These are phyloP conservation scores for Lanmaoa pseudosensibilis DNA, from an alignment of 768 basidiomycete species.

Conservation along the genomic window DNA sequence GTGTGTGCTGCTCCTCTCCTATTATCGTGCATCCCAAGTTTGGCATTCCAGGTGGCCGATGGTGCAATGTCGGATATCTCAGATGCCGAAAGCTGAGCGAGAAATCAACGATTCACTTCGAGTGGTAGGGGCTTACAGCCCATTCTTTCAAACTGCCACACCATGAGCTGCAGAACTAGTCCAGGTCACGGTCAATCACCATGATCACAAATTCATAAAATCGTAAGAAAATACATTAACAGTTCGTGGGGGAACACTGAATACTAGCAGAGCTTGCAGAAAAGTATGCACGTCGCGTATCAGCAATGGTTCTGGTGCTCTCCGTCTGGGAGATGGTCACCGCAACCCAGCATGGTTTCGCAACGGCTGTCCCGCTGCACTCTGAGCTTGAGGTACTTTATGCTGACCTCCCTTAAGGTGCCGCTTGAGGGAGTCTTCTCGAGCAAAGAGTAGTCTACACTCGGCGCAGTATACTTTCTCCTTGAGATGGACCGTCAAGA, in stretches of 20 bases:
- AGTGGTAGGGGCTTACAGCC: too few species aligned
- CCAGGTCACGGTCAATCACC: not conserved
- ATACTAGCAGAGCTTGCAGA: not conserved
- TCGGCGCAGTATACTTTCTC: conserved; percentile 8
- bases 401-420: conserved; percentile 22
- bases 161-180: too few species aligned
- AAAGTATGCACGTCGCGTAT: not conserved
- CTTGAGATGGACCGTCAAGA: conserved; percentile 27
- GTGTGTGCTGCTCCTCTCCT: not conserved
- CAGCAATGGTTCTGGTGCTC: not conserved
- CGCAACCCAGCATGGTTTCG: not conserved
- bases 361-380: not conserved
- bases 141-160: not conserved
- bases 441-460: conserved; percentile 27
- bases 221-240: not conserved
- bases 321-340: not conserved
- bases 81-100: not conserved
- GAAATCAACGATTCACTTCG: not conserved
- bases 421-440: conserved; percentile 31
- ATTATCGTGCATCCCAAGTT: too few species aligned
- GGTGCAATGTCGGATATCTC: not conserved
- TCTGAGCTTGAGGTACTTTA: not conserved
- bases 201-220: not conserved
- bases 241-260: not conserved
- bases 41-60: not conserved